Evolutionary conservation across 108 stramenopile genomes (phyloP).

Genomic region (Thalassiosira profunda): DNA sequence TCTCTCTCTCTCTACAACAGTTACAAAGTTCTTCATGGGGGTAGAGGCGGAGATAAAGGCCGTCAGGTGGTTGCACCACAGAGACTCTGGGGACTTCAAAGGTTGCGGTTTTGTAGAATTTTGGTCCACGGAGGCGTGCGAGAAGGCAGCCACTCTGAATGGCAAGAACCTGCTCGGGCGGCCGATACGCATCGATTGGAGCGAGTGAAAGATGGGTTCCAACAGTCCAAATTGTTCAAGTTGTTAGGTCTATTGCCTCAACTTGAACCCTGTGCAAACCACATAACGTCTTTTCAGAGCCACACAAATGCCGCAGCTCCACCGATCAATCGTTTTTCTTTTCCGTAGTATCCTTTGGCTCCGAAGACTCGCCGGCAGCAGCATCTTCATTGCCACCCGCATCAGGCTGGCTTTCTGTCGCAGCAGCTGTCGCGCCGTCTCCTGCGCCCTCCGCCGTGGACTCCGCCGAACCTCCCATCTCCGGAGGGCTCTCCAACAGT

Average conservation of each 20-base stretch:
- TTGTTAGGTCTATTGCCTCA: too few relatives aligned
- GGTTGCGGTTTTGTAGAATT: slow-evolving; percentile 94
- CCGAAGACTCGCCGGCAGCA: slow-evolving; percentile 9
- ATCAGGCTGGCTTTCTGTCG: too few relatives aligned
- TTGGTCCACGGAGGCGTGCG: slow-evolving; percentile 92
- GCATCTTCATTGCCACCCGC: slow-evolving; percentile 2
- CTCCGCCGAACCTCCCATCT: slow-evolving; percentile 24
- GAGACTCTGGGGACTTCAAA: slow-evolving; percentile 95
- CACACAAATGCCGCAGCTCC: not conserved
- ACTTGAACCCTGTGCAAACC: not conserved
- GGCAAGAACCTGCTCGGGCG: slow-evolving; percentile 89
- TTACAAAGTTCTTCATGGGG: slow-evolving; percentile 89
- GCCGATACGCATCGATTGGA: slow-evolving; percentile 94
- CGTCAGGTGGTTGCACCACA: slow-evolving; percentile 94
- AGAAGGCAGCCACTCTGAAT: slow-evolving; percentile 88
- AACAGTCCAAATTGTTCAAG: too few relatives aligned
- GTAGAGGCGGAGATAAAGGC: slow-evolving; percentile 93
- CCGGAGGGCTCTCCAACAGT: slow-evolving; percentile 57
- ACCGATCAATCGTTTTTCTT: slow-evolving; percentile 72
- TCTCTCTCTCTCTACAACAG: too few relatives aligned
- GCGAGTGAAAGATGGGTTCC: too few relatives aligned
- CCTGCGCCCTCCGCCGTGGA: slow-evolving; percentile 7
- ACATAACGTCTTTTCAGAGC: not conserved
- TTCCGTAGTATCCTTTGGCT: slow-evolving; percentile 57
- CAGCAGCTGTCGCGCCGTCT: not conserved